A percentile compares a stretch with the other conserved stretches of the same genome.
phyloP scores from a whole-genome alignment of 2,329 filamentous ascomycete species.

The Dendrostoma leiphaemia region DNA sequence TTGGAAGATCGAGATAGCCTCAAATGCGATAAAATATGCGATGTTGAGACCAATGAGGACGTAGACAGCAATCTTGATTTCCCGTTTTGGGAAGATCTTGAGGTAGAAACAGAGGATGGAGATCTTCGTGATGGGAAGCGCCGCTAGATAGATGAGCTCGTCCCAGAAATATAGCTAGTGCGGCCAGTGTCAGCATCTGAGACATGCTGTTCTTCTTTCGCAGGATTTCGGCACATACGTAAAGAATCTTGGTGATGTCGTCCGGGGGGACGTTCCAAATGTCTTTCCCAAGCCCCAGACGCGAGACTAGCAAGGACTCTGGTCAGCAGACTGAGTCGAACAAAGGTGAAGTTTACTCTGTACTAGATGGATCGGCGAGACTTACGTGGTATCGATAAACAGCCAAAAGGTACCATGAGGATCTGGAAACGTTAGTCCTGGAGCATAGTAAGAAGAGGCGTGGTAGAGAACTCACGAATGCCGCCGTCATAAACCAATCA shows the following conservation, averaged over 20 bases:
- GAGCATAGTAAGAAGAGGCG: no score
- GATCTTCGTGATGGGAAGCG: constrained; percentile 31
- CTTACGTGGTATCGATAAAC: constrained; percentile 28
- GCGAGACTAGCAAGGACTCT: constrained; percentile 28
- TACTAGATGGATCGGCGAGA: no score
- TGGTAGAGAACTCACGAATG: constrained; percentile 26
- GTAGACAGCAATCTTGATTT: constrained; percentile 25
- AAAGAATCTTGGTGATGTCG: constrained; percentile 40
- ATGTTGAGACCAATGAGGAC: constrained; percentile 29
- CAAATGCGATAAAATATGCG: constrained; percentile 25
- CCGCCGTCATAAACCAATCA: constrained; percentile 28
- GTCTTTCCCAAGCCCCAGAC: constrained; percentile 39
- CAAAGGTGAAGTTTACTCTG: no score
- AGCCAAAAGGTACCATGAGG: constrained; percentile 25
- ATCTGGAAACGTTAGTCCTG: no score
- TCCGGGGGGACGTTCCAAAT: constrained; percentile 42
- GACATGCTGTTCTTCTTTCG: not conserved
- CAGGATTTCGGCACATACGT: constrained; percentile 24
- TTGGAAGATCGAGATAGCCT: constrained; percentile 29
- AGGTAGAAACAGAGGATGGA: constrained; percentile 37
- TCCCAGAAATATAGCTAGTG: constrained; percentile 30
- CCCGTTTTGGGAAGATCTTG: constrained; percentile 30
- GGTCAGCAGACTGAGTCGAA: no score
- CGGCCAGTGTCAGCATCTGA: not conserved
- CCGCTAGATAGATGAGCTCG: constrained; percentile 29